A percentile compares a stretch with the other conserved stretches of the same genome.
These are phyloP conservation scores for Phytophthora hibernalis DNA, from an alignment of 352 stramenopile species.

Conservation along the genomic window DNA sequence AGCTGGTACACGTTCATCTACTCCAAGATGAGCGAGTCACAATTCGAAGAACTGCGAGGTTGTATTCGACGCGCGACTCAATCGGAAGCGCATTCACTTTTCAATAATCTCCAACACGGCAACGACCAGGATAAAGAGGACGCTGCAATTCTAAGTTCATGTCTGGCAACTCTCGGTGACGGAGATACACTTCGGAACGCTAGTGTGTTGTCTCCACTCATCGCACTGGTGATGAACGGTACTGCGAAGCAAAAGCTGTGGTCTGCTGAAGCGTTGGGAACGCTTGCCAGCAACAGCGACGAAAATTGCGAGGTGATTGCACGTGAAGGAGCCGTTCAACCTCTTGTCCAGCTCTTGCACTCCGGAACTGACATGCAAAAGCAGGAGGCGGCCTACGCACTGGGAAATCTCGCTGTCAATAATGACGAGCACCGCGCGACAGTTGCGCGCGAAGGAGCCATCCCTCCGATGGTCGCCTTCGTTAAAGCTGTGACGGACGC, in stretches of 20 bases:
- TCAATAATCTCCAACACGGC: slow-evolving; percentile 16
- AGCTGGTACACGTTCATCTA: slow-evolving; percentile 39
- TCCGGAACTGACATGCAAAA: slow-evolving; percentile 32
- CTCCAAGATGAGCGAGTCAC: slow-evolving; percentile 31
- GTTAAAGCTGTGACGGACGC: slow-evolving; percentile 25
- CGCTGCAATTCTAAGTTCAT: slow-evolving; percentile 21
- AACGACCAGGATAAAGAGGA: slow-evolving; percentile 26
- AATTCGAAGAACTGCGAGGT: slow-evolving; percentile 22
- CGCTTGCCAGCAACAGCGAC: slow-evolving; percentile 25
- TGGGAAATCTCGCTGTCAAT: slow-evolving; percentile 24
- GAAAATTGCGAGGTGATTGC: slow-evolving; percentile 28
- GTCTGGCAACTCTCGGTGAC: slow-evolving; percentile 27
- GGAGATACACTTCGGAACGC: slow-evolving; percentile 20
- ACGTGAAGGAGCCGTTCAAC: slow-evolving; percentile 16
- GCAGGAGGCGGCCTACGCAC: slow-evolving; percentile 23
- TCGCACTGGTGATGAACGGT: slow-evolving; percentile 16
- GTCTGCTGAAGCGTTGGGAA: slow-evolving; percentile 23
- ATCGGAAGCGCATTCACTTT: slow-evolving; percentile 13
- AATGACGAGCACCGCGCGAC: slow-evolving; percentile 15
- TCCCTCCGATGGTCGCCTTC: slow-evolving; percentile 30
- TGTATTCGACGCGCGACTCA: slow-evolving; percentile 19
- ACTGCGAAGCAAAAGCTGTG: slow-evolving; percentile 31
- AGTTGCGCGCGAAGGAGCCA: slow-evolving; percentile 27
- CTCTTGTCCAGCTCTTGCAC: slow-evolving; percentile 21
- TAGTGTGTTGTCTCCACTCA: slow-evolving; percentile 17